Evolutionary conservation across 495 filamentous ascomycete genomes (phyloP).

Genomic region (Chaetomium fimeti): DNA sequence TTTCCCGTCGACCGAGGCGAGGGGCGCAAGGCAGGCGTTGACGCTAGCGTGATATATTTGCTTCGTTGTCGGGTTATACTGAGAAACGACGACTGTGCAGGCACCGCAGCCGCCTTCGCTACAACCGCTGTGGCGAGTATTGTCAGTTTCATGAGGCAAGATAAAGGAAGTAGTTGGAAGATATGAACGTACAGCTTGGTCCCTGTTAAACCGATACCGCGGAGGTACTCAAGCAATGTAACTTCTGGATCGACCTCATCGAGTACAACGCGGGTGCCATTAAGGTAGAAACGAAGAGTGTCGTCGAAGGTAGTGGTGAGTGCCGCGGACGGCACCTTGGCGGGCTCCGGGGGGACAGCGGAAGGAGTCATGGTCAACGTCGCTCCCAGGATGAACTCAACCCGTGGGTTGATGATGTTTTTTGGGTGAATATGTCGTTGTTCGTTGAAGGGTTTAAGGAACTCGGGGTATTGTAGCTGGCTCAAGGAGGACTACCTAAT

Average conservation of each 20-base stretch:
- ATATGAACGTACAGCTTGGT: constrained; percentile 54
- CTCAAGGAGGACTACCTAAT: too few species aligned
- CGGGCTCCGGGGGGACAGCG: constrained; percentile 43
- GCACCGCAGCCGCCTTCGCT: constrained; percentile 96
- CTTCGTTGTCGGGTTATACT: constrained; percentile 87
- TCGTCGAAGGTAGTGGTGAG: constrained; percentile 47
- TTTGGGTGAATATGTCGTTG: background rate
- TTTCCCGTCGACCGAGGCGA: constrained; percentile 92
- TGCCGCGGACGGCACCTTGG: constrained; percentile 28
- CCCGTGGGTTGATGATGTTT: background rate
- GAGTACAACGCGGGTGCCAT: constrained; percentile 85
- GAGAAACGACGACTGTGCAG: constrained; percentile 93
- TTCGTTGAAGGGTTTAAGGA: background rate
- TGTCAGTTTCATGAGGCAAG: constrained; percentile 27
- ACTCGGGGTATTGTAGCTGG: too few species aligned
- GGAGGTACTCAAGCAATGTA: constrained; percentile 88
- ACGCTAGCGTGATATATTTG: constrained; percentile 88
- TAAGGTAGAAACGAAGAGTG: constrained; percentile 82
- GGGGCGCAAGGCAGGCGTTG: constrained; percentile 90
- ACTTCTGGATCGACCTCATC: constrained; percentile 84
- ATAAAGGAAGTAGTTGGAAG: background rate
- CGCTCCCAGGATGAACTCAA: background rate
- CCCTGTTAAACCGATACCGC: constrained; percentile 83
- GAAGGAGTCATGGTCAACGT: constrained; percentile 45
- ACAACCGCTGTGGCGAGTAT: constrained; percentile 62